These are phyloP conservation scores for Leccinum uliginosum DNA, from an alignment of 768 basidiomycete genomes.

Conservation along the genomic window DNA sequence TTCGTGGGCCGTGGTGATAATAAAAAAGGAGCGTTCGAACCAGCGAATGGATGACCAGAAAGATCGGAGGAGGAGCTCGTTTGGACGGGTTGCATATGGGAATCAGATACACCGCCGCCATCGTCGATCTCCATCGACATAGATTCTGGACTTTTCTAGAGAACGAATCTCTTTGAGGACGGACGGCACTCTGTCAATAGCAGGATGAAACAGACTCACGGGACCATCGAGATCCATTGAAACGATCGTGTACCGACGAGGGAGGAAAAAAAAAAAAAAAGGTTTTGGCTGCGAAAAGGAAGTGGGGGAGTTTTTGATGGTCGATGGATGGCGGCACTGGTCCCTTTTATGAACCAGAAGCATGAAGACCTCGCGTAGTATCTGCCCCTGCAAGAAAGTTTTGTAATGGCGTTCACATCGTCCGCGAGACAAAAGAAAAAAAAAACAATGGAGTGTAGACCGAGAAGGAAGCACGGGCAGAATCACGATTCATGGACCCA, in stretches of 20 bases:
- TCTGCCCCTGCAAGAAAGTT: background rate
- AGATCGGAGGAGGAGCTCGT: background rate
- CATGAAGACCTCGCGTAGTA: conserved; percentile 5
- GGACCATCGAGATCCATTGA: conserved; percentile 13
- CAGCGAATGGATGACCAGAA: background rate
- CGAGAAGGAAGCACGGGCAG: background rate
- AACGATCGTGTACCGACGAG: background rate
- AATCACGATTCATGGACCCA: conserved; percentile 11
- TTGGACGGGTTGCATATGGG: background rate
- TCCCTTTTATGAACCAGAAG: conserved; percentile 17
- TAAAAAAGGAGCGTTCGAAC: background rate
- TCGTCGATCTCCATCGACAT: conserved; percentile 14
- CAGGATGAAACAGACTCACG: conserved; percentile 10
- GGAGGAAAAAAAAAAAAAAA: background rate
- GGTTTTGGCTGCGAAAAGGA: background rate
- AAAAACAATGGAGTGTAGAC: conserved; percentile 1
- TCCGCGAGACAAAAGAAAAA: conserved; percentile 18
- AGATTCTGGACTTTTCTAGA: conserved; percentile 8
- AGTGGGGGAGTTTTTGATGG: background rate
- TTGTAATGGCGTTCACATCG: conserved; percentile 6
- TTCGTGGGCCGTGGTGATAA: background rate
- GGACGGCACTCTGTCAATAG: background rate
- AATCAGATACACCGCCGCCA: background rate
- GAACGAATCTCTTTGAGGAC: background rate
- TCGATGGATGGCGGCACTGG: background rate